Base-by-base conservation (phyloP, 257 asterid genomes). In the Gentiana straminea region DNA sequence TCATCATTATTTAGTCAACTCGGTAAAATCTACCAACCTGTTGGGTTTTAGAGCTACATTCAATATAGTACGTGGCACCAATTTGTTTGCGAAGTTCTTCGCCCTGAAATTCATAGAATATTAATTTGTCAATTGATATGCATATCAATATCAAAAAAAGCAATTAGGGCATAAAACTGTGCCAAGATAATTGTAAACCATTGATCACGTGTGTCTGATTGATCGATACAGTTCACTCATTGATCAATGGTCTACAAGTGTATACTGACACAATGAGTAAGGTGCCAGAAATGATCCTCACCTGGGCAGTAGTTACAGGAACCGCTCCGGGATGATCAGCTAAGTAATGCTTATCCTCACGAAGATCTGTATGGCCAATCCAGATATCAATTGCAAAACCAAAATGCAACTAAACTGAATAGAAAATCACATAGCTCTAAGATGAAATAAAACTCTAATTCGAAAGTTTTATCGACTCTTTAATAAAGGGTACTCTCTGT, bases 31-130 rank as follows among this genome's bases (percentile, higher is more conserved):
- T 7, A 54, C 15, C 50, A 54, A 90, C 98, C 98, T 86, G 98
- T 68, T 90, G 98, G 70, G 98, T 86, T 76, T 90, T 90, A 33
- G 98, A 84, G 76, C 98, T 90, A 76, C 98, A 90, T 58, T 90
- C 98, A 9, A 90, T 79, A 69, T 90, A 90, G 72, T 81, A 82
- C 24, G 91, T 61, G 3, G 96, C 96, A 24, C 96, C 95, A 54
- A 90, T 82, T 59, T 81, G 89, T 72, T 78, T 86, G 5, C 98
- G 86, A 32, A 90, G 95, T 78, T 86, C 98, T 79, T 90, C 96
- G 4, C 98, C 98, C 96, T 90, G 68, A 69, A 67, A n/a, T 64
- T 44, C 36, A 24, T 63, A 33, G 54, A 35, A 47, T 57, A 55
- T 59, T 52, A 47, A 41, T 5, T 41, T 41, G 5, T 41, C 46